Evolutionary conservation across 192 early-diverging fungal species (phyloP), one percentile per base, ranked within the genome.

Genomic region (Coemansia sp.): DNA sequence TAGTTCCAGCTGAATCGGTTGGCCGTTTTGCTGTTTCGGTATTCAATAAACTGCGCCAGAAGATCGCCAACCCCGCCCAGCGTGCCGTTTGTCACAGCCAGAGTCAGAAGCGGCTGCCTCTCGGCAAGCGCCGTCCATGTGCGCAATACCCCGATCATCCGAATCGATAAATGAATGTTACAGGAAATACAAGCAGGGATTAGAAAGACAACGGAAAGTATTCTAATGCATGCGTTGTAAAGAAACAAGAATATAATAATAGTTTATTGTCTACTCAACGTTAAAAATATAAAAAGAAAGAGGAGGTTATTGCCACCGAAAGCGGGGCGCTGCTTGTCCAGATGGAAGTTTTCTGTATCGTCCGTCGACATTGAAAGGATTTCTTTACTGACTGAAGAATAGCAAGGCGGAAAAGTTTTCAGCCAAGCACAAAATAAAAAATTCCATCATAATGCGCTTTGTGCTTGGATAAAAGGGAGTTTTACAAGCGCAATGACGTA

Each of bases 21-120:
- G 24, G 23, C 10, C 21, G 7, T 15, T 23, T 71, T 66, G 57
- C 33, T 46, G 65, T 75, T 62, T 21, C 64, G 63, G 64, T 56
- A 45, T 59, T 72, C 67, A 64, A 87, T 85, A 8, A 74, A 66
- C 71, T 93, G 92, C 0, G 92, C 89, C 9, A 91, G 58, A 9
- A 86, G 60, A 67, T 93, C 92, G 30, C 87, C 86, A 4, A 88
- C 67, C 16, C 85, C 85, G 30, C 87, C 90, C 10, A 93, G 71
- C 9, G 81, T 60, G 7, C 85, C 89, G 70, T 93, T 93, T 43
- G 89, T 90, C 10, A 81, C 71, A 43, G 88, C 85, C 14, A 93
- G 72, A 0, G 92, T 93, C 34, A 88, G 44, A 41, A 89, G 69
- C 23, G 91, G 91, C 33, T 84, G 84, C 16, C 71, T 73, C 21